Evolutionary conservation across 441 rosid genomes (phyloP).

Genomic region (Metrosideros polymorpha): DNA sequence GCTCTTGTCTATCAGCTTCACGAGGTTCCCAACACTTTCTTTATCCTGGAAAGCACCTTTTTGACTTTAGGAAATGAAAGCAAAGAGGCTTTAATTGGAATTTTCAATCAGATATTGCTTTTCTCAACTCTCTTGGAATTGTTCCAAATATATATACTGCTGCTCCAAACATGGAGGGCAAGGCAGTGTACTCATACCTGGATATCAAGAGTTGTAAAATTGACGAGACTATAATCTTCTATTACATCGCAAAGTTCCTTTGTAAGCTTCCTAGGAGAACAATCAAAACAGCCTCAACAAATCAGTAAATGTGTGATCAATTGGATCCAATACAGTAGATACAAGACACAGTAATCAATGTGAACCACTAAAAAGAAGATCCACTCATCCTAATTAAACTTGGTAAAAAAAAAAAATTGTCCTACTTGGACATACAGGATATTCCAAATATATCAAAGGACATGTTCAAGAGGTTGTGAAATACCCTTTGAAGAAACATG

Average conservation of each 20-base stretch:
- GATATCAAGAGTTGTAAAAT: conserved; percentile 82
- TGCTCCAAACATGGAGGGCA: not conserved
- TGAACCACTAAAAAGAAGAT: not conserved
- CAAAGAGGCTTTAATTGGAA: not conserved
- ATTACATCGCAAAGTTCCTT: conserved; percentile 73
- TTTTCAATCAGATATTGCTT: not conserved
- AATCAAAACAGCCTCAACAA: not conserved
- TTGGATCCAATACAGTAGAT: not conserved
- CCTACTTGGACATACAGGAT: not conserved
- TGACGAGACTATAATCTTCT: conserved; percentile 64
- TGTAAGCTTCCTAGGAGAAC: conserved; percentile 51
- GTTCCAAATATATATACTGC: not conserved
- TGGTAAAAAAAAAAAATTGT: too few species aligned
- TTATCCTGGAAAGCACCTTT: conserved; percentile 48
- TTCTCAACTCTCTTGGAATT: not conserved
- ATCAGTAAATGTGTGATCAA: not conserved
- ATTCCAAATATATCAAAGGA: not conserved
- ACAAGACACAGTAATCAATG: not conserved
- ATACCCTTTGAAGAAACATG: not conserved
- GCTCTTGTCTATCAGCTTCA: conserved; percentile 77
- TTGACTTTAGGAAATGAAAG: not conserved
- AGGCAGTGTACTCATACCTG: conserved; percentile 34
- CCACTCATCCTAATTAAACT: not conserved
- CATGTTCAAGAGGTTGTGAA: not conserved
- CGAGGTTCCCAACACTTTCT: conserved; percentile 74